A percentile compares a stretch with the other conserved stretches of the same genome.
phyloP scores from a whole-genome alignment of 768 basidiomycete species.

The Suillus subaureus region DNA sequence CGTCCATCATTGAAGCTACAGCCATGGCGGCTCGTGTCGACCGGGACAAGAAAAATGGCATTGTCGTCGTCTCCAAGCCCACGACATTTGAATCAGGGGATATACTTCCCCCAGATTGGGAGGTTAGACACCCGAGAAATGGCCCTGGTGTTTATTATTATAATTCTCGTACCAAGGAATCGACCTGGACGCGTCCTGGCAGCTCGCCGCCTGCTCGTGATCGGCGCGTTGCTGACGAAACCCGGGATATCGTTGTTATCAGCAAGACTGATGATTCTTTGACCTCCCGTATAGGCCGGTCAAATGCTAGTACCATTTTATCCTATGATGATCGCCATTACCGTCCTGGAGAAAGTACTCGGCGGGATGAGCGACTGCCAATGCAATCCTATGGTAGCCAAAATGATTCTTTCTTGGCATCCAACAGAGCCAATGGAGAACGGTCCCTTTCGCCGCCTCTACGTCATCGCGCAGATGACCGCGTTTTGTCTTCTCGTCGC shows the following conservation, averaged over 20 bases:
- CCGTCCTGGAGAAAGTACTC: slow-evolving; percentile 45
- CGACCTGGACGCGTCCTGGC: slow-evolving; percentile 60
- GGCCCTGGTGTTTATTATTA: slow-evolving; percentile 58
- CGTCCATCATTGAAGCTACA: slow-evolving; percentile 61
- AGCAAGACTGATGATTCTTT: slow-evolving; percentile 25
- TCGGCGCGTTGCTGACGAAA: slow-evolving; percentile 23
- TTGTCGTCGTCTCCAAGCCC: slow-evolving; percentile 21
- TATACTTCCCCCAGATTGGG: slow-evolving; percentile 61
- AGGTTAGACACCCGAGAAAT: slow-evolving; percentile 52
- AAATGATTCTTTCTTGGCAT: slow-evolving; percentile 28
- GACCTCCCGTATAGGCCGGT: slow-evolving; percentile 30
- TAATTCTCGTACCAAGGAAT: slow-evolving; percentile 55
- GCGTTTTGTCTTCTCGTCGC: slow-evolving; percentile 24
- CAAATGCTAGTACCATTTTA: slow-evolving; percentile 35
- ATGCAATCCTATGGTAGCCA: slow-evolving; percentile 21
- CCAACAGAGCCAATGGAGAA: slow-evolving; percentile 20
- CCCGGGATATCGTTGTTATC: slow-evolving; percentile 27
- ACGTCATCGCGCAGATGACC: slow-evolving; percentile 27
- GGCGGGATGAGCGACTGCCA: slow-evolving; percentile 30
- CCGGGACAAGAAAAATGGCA: slow-evolving; percentile 47
- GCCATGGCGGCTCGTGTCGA: slow-evolving; percentile 54
- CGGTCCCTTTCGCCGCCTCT: slow-evolving; percentile 25
- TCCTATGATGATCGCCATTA: slow-evolving; percentile 69
- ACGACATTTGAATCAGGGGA: slow-evolving; percentile 30
- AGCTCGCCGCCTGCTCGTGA: slow-evolving; percentile 29